A percentile compares a stretch with the other conserved stretches of the same genome.
Evolutionary conservation across 2,329 filamentous ascomycete genomes (phyloP).

Genomic region (Curvularia lunata): DNA sequence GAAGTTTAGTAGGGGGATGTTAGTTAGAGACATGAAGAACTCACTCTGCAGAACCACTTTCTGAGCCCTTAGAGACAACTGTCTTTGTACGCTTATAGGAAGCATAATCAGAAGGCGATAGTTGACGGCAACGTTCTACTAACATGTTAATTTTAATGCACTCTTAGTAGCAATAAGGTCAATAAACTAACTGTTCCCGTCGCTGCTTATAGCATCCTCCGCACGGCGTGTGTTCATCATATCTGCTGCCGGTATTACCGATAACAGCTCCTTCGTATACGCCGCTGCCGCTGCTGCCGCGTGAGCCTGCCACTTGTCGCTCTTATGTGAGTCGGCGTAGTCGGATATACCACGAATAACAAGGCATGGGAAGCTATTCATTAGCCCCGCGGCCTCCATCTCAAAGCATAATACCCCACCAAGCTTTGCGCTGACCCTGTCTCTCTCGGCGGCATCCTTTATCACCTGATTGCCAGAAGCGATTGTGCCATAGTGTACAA

Average conservation of each 20-base stretch:
- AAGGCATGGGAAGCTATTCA: background rate
- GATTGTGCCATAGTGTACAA: conserved; percentile 49
- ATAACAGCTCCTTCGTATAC: conserved; percentile 29
- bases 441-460: conserved; percentile 48
- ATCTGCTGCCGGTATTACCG: conserved; percentile 15
- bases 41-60: too few relatives aligned
- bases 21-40: too few relatives aligned
- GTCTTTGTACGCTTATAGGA: too few relatives aligned
- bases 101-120: too few relatives aligned
- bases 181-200: too few relatives aligned
- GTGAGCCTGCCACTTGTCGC: conserved; percentile 23
- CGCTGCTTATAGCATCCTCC: conserved; percentile 10
- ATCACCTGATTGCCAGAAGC: conserved; percentile 54
- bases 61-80: too few relatives aligned
- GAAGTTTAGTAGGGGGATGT: too few relatives aligned
- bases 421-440: conserved; percentile 38
- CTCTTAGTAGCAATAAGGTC: too few relatives aligned
- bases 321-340: conserved; percentile 24
- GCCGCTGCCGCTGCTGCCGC: conserved; percentile 29
- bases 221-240: conserved; percentile 13
- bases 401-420: conserved; percentile 4
- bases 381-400: background rate
- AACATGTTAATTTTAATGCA: too few relatives aligned
- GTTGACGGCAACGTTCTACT: too few relatives aligned
- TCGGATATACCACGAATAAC: conserved; percentile 23